Base-by-base conservation (phyloP, 2,329 filamentous ascomycete genomes). In the Fusarium compactum region DNA sequence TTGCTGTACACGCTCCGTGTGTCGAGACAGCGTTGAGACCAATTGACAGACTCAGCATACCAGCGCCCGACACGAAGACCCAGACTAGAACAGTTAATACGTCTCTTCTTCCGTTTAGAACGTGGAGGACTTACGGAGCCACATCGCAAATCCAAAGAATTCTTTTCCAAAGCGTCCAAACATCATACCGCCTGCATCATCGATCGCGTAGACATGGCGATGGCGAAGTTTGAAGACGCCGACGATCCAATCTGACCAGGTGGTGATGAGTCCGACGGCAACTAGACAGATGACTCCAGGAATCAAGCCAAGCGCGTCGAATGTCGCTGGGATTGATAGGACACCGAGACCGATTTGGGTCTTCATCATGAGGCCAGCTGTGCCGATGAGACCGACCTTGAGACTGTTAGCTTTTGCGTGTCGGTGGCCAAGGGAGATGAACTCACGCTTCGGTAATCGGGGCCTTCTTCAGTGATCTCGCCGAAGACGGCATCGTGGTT, bases 161-260 rank as follows among this genome's bases (percentile, higher is more conserved):
- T 83, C 82, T 3, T 82, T 79, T 0, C 85, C 85, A 6, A 80
- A 57, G 2, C 76, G 78, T 18, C 86, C 85, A 68, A 86, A 84
- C 25, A 87, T 79, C 48, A 86, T 77, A 4, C 68, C 70, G 22
- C 85, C 85, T 1, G 83, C 85, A 69, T 87, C 86, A 47, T 86
- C 85, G 57, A 88, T 85, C 15, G 84, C 81, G 66, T 88, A 87
- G 3, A 87, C 84, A 44, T 84, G 79, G 4, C 81, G 81, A 70
- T 88, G 86, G 20, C 77, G 76, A 25, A 84, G 71, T 69, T 87
- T 87, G 79, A 87, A 87, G n/a, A 79, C 72, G 6, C 84, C 85
- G 8, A 86, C 78, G 16, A 85, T 82, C 65, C 82, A 85, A 58
- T 80, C 79, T 3, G 83, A 84, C 84, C 84, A 86, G 2, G 81